Conservation (phyloP, 331 rosid species). For the Erythrophleum ivorense region DNA sequence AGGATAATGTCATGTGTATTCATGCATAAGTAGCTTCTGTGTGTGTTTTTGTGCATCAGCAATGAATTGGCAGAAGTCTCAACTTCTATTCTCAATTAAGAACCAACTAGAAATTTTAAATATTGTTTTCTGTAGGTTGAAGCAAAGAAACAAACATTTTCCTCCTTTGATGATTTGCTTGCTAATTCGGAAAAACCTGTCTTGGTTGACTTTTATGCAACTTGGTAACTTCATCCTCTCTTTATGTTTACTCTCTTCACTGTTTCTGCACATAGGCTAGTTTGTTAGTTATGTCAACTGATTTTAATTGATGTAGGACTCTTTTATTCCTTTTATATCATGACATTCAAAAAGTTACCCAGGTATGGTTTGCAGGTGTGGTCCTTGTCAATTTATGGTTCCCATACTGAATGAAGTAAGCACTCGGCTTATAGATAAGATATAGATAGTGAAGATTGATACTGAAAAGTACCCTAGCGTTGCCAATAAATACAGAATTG, state of each 20-base stretch:
- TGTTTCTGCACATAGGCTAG: not conserved
- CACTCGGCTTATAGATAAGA: slow-evolving; percentile 59
- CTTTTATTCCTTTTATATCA: not conserved
- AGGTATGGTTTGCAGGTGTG: slow-evolving; percentile 72
- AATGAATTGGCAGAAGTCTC: slow-evolving; percentile 8
- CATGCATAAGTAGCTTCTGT: not conserved
- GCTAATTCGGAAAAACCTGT: slow-evolving; percentile 77
- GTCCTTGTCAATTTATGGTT: slow-evolving; percentile 97
- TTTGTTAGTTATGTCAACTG: not conserved
- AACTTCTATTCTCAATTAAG: slow-evolving; percentile 20
- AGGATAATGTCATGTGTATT: not conserved
- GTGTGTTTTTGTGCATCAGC: slow-evolving; percentile 16
- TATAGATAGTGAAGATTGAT: slow-evolving; percentile 88
- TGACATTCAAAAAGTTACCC: slow-evolving; percentile 36
- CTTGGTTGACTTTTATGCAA: slow-evolving; percentile 96
- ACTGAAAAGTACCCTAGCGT: slow-evolving; percentile 90
- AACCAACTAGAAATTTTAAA: slow-evolving; percentile 5
- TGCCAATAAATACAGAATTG: slow-evolving; percentile 74
- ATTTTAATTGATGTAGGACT: not conserved
- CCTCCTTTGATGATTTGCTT: slow-evolving; percentile 85
- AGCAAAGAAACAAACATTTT: slow-evolving; percentile 85
- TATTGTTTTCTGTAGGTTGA: slow-evolving; percentile 59
- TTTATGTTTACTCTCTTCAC: not conserved
- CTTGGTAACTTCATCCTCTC: slow-evolving; percentile 62
- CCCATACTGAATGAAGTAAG: slow-evolving; percentile 86